These are phyloP conservation scores for Phytophthora lateralis DNA, from an alignment of 352 stramenopile genomes.

Conservation along the genomic window DNA sequence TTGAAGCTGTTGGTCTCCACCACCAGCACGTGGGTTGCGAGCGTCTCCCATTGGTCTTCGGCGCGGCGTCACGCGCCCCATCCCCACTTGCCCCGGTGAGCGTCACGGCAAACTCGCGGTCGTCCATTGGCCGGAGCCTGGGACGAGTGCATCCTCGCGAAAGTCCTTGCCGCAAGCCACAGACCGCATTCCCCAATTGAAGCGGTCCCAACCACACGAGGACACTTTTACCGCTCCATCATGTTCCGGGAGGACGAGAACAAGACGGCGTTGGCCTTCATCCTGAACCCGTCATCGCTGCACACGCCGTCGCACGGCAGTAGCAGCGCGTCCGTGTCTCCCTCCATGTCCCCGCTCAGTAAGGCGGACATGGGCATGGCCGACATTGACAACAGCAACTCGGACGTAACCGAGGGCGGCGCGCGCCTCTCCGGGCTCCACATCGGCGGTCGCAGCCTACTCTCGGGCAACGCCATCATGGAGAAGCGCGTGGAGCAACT, in stretches of 20 bases:
- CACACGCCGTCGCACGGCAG: conserved; percentile 16
- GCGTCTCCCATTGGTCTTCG: conserved; percentile 2
- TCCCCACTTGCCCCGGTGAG: conserved; percentile 19
- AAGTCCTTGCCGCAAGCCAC: neutral
- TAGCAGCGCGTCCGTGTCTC: conserved; percentile 32
- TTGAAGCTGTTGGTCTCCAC: conserved; percentile 21
- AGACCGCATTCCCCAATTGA: conserved; percentile 28
- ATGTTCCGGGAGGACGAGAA: conserved; percentile 49
- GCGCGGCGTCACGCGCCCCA: conserved; percentile 20
- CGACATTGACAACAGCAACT: conserved; percentile 44
- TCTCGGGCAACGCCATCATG: conserved; percentile 53
- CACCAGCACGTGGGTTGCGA: conserved; percentile 22
- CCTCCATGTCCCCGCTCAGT: conserved; percentile 52
- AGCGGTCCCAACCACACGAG: conserved; percentile 8
- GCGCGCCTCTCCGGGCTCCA: conserved; percentile 41
- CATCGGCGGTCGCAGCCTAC: conserved; percentile 58
- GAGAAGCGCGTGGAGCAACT: conserved; percentile 65
- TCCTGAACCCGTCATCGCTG: conserved; percentile 63
- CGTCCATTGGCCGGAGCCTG: conserved; percentile 7
- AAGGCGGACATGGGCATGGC: conserved; percentile 42
- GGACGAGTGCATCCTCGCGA: conserved; percentile 4
- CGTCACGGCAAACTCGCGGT: conserved; percentile 21
- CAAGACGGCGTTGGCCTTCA: conserved; percentile 73
- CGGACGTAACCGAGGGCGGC: conserved; percentile 39
- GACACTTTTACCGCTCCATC: neutral